Conservation (phyloP, 2,329 filamentous ascomycete genomes). For the Calonectria ilicicola region DNA sequence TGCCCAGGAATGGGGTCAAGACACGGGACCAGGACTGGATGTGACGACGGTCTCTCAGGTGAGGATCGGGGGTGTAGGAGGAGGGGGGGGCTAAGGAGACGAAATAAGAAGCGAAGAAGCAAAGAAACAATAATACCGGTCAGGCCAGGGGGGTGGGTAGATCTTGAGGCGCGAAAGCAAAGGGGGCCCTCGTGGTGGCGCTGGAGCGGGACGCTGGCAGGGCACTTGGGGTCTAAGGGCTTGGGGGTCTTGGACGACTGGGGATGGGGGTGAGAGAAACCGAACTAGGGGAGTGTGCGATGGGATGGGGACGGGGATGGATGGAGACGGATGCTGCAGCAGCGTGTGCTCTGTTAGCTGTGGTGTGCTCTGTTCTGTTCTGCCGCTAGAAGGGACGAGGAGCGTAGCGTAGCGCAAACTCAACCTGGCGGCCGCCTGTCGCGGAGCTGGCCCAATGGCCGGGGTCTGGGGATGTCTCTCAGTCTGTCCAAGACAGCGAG, state of each 20-base stretch:
- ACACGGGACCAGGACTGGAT: constrained; percentile 43
- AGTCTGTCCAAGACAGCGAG: constrained; percentile 40
- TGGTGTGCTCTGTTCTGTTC: constrained; percentile 5
- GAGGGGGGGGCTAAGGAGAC: constrained; percentile 38
- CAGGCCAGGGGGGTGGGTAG: constrained; percentile 42
- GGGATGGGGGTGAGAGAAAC: constrained; percentile 27
- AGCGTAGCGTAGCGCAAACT: constrained; percentile 42
- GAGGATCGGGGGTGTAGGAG: constrained; percentile 42
- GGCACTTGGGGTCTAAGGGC: constrained; percentile 33
- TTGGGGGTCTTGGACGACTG: constrained; percentile 32
- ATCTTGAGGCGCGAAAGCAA: constrained; percentile 48
- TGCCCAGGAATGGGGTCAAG: constrained; percentile 43
- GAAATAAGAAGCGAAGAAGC: constrained; percentile 38
- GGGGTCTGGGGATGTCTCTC: constrained; percentile 43
- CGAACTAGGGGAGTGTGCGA: constrained; percentile 30
- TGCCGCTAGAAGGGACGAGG: constrained; percentile 30
- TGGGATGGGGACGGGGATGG: constrained; percentile 25
- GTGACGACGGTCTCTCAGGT: constrained; percentile 44
- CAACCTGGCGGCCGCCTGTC: constrained; percentile 38
- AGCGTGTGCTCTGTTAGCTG: constrained; percentile 1
- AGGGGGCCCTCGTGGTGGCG: constrained; percentile 50
- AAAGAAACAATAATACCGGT: constrained; percentile 40
- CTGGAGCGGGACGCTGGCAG: constrained; percentile 45
- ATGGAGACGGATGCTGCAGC: constrained; percentile 17
- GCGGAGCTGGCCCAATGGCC: constrained; percentile 43